phyloP scores from a whole-genome alignment of 441 rosid species.

The Iberis amara region DNA sequence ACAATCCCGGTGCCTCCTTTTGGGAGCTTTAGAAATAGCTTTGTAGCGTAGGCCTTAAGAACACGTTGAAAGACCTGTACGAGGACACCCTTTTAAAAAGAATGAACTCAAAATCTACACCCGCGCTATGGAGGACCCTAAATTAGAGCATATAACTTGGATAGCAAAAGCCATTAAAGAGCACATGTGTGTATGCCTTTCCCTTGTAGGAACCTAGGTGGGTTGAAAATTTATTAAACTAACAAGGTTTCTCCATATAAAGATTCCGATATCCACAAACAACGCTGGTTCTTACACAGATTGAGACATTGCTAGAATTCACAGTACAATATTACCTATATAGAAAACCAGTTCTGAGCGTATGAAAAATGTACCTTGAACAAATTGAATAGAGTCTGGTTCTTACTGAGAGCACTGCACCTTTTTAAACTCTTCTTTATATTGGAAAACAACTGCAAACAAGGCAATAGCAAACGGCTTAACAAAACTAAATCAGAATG shows the following conservation, averaged over 20 bases:
- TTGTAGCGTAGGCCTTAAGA: conserved; percentile 89
- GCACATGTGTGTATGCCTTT: not conserved
- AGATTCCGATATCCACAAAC: conserved; percentile 3
- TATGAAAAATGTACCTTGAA: conserved; percentile 60
- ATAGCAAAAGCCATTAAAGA: conserved; percentile 5
- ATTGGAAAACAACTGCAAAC: conserved; percentile 70
- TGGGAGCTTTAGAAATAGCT: conserved; percentile 83
- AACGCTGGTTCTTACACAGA: conserved; percentile 12
- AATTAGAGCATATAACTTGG: conserved; percentile 8
- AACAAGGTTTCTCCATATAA: conserved; percentile 16
- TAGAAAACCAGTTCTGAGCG: not conserved
- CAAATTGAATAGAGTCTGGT: conserved; percentile 79
- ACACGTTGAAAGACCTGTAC: conserved; percentile 88
- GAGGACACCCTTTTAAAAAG: conserved; percentile 17
- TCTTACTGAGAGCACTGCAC: conserved; percentile 85
- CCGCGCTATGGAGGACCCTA: not conserved
- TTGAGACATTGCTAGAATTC: conserved; percentile 7
- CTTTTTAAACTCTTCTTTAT: conserved; percentile 98
- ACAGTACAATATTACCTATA: conserved; percentile 10
- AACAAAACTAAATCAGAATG: conserved; percentile 7
- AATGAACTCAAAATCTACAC: conserved; percentile 13
- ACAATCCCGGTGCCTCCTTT: conserved; percentile 96
- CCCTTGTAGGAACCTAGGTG: conserved; percentile 9
- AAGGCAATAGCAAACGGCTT: conserved; percentile 18
- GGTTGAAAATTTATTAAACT: conserved; percentile 17